Percentiles rank a stretch among this genome's conserved stretches.
phyloP scores from a whole-genome alignment of 306 rosid species.

The Castanospermum australe region DNA sequence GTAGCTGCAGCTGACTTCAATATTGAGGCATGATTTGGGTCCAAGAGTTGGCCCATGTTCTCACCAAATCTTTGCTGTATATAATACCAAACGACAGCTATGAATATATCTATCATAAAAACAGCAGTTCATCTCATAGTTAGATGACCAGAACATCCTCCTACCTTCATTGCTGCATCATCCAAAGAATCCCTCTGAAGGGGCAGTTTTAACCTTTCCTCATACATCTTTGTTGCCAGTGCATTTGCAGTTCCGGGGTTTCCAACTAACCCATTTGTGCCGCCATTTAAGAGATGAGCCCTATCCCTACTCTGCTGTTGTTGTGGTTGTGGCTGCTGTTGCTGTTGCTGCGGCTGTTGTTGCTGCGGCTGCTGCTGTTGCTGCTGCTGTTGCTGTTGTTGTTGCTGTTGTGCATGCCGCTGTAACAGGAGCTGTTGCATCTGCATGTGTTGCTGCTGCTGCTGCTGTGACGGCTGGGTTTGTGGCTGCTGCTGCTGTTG shows the following conservation, averaged over 20 bases:
- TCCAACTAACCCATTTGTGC: slow-evolving; percentile 83
- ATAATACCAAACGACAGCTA: slow-evolving; percentile 27
- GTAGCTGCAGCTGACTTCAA: slow-evolving; percentile 85
- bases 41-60: slow-evolving; percentile 88
- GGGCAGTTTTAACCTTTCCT: slow-evolving; percentile 86
- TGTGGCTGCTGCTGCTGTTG: slow-evolving; percentile 47
- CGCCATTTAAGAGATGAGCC: slow-evolving; percentile 75
- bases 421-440: slow-evolving; percentile 70
- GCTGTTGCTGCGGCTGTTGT: slow-evolving; percentile 45
- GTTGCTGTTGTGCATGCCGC: slow-evolving; percentile 72
- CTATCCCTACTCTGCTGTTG: slow-evolving; percentile 93
- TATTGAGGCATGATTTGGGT: slow-evolving; percentile 77
- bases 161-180: slow-evolving; percentile 85
- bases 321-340: slow-evolving; percentile 37
- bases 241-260: slow-evolving; percentile 92
- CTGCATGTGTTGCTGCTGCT: slow-evolving; percentile 81
- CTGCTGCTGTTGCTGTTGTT: slow-evolving; percentile 49
- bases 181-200: slow-evolving; percentile 90
- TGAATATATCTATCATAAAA: slow-evolving; percentile 20
- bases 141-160: slow-evolving; percentile 23
- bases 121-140: background rate
- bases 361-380: slow-evolving; percentile 52
- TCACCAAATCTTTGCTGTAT: slow-evolving; percentile 92
- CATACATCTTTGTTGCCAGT: slow-evolving; percentile 91
- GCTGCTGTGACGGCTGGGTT: slow-evolving; percentile 54